Evolutionary conservation across 495 filamentous ascomycete genomes (phyloP).

Genomic region (Platismatia glauca): DNA sequence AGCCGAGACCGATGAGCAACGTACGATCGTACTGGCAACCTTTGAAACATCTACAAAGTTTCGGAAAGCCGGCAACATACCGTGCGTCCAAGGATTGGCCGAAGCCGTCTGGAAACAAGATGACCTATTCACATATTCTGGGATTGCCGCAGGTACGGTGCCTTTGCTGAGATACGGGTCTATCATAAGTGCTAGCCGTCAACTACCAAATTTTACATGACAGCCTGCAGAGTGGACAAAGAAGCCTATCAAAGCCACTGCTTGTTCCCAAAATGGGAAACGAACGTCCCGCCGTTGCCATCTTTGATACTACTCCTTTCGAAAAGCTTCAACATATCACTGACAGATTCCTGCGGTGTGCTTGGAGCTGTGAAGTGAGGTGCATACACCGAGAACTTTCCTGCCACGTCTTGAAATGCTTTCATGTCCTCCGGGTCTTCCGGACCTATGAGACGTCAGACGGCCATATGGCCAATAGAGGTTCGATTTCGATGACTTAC

Average conservation of each 20-base stretch:
- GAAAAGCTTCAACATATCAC: conserved; percentile 29
- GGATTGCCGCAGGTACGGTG: background rate
- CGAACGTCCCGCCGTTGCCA: conserved; percentile 42
- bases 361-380: conserved; percentile 43
- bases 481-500: background rate
- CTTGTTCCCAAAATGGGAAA: conserved; percentile 49
- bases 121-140: background rate
- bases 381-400: conserved; percentile 35
- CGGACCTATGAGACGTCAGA: conserved; percentile 21
- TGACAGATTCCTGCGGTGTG: conserved; percentile 37
- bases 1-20: background rate
- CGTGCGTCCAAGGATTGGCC: background rate
- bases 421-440: conserved; percentile 33
- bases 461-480: conserved; percentile 15
- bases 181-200: background rate
- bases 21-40: background rate
- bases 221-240: background rate
- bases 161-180: background rate
- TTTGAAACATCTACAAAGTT: background rate
- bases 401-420: conserved; percentile 24
- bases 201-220: background rate
- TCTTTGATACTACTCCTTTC: conserved; percentile 40
- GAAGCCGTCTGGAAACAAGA: background rate
- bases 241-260: conserved; percentile 29
- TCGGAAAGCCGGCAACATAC: background rate